These are phyloP conservation scores for Quercus dentata DNA, from an alignment of 306 rosid species.

Conservation along the genomic window DNA sequence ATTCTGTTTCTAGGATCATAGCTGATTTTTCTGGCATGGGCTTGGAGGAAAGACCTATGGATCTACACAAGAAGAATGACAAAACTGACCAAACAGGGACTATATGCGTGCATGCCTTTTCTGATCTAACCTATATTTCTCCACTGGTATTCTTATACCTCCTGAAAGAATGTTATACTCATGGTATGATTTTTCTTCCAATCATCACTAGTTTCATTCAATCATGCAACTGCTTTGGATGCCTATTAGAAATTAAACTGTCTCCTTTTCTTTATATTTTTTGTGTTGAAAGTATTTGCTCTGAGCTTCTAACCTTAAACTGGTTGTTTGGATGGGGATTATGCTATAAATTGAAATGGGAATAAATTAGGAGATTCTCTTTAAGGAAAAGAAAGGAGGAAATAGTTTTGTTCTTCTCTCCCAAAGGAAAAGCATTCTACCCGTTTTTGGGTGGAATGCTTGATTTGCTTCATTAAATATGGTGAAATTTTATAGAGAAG, in stretches of 20 bases:
- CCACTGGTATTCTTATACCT: slow-evolving; percentile 78
- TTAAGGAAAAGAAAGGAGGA: neutral
- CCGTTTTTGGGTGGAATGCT: neutral
- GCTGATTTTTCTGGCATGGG: slow-evolving; percentile 43
- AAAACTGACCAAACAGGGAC: slow-evolving; percentile 26
- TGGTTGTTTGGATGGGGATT: neutral
- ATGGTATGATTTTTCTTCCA: slow-evolving; percentile 51
- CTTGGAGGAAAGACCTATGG: slow-evolving; percentile 42
- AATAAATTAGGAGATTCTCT: neutral
- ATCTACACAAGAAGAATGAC: slow-evolving; percentile 21
- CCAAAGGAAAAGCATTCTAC: neutral
- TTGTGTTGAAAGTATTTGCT: neutral
- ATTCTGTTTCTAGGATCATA: slow-evolving; percentile 11
- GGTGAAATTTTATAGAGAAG: neutral
- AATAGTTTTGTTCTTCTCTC: neutral
- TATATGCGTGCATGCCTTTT: slow-evolving; percentile 64
- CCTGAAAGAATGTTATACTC: slow-evolving; percentile 71
- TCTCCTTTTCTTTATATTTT: neutral
- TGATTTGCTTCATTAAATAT: neutral
- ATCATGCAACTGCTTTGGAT: neutral
- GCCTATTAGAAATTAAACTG: neutral
- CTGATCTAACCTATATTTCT: slow-evolving; percentile 59
- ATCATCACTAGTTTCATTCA: neutral
- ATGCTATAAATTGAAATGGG: neutral
- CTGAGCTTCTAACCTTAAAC: neutral